phyloP scores from a whole-genome alignment of 2,329 filamentous ascomycete genomes.

The Pezicula neosporulosa region DNA sequence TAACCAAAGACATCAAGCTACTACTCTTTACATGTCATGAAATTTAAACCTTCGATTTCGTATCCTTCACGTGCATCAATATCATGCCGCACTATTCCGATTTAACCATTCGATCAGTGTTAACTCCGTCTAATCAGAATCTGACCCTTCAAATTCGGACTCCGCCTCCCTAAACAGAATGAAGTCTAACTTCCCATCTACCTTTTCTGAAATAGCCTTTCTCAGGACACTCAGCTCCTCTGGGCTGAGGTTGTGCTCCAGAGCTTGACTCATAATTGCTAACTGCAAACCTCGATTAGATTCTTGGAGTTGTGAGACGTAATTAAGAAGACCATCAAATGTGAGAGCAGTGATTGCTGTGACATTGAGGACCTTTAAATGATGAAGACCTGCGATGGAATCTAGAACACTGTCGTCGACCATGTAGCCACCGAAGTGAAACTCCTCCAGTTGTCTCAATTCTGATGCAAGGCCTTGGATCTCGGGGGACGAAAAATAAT shows the following conservation, averaged over 20 bases:
- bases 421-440: slow-evolving; percentile 53
- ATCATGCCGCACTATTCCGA: too few species aligned
- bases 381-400: slow-evolving; percentile 39
- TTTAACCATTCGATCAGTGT: too few species aligned
- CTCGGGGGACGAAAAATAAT: slow-evolving; percentile 47
- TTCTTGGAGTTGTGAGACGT: slow-evolving; percentile 33
- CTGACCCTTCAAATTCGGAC: slow-evolving; percentile 21
- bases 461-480: slow-evolving; percentile 42
- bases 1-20: too few species aligned
- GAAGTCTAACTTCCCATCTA: slow-evolving; percentile 33
- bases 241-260: slow-evolving; percentile 22
- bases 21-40: too few species aligned
- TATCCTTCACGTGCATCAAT: too few species aligned
- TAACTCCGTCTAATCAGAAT: slow-evolving; percentile 20
- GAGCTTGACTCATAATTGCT: slow-evolving; percentile 27
- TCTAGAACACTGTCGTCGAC: slow-evolving; percentile 45
- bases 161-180: slow-evolving; percentile 23
- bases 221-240: slow-evolving; percentile 23
- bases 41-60: too few species aligned
- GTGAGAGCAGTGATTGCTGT: slow-evolving; percentile 54
- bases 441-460: slow-evolving; percentile 43
- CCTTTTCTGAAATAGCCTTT: slow-evolving; percentile 21
- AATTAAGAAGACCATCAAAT: slow-evolving; percentile 41
- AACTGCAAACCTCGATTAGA: slow-evolving; percentile 29
- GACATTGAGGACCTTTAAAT: slow-evolving; percentile 50